Evolutionary conservation across 2,329 filamentous ascomycete genomes (phyloP).

Genomic region (Alternaria gansuensis): DNA sequence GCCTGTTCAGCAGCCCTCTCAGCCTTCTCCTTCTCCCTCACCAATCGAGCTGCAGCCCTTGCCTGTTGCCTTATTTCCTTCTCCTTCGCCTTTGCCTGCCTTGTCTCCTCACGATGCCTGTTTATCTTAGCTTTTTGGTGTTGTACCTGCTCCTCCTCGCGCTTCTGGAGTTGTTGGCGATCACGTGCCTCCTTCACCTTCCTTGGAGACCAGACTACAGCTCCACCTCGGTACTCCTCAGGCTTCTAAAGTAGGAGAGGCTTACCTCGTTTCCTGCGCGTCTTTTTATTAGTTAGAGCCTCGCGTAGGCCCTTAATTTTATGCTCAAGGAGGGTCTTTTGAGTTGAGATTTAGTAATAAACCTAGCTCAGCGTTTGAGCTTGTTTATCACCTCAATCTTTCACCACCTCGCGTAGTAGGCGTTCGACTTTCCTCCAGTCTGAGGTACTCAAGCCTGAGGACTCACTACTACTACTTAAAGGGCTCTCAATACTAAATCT

Average conservation of each 20-base stretch:
- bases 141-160: constrained; percentile 5
- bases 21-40: constrained; percentile 9
- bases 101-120: neutral
- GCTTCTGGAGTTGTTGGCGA: neutral
- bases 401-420: no score
- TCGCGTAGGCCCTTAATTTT: no score
- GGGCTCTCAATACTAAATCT: no score
- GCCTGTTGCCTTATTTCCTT: neutral
- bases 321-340: no score
- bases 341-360: no score
- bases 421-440: no score
- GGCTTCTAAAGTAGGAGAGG: constrained; percentile 7
- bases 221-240: constrained; percentile 8
- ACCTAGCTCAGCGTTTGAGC: no score
- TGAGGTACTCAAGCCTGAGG: no score
- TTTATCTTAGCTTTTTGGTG: constrained; percentile 2
- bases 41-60: constrained; percentile 3
- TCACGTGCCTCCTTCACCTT: constrained; percentile 4
- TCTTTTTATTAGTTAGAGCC: no score
- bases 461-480: no score
- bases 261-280: constrained; percentile 4
- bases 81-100: constrained; percentile 2
- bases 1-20: constrained; percentile 3
- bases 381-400: no score
- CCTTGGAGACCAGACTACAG: constrained; percentile 6